Percentiles rank a stretch among this genome's conserved stretches.
Evolutionary conservation across 1,284 basidiomycete genomes (phyloP).

Genomic region (Moesziomyces aphidis): DNA sequence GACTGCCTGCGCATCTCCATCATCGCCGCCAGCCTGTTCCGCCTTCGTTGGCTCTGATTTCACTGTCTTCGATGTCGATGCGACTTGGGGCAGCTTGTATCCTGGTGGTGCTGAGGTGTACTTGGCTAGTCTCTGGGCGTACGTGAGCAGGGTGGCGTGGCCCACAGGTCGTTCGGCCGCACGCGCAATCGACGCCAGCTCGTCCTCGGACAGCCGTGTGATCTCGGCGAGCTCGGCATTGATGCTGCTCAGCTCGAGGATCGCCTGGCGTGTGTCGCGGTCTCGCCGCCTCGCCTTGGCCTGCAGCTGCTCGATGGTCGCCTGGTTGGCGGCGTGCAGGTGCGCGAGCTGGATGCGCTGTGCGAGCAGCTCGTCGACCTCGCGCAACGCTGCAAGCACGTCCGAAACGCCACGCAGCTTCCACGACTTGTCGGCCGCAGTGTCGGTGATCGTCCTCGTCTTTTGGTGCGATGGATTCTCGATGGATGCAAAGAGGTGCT

Average conservation of each 20-base stretch:
- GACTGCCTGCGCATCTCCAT: conserved; percentile 3
- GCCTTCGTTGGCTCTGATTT: not conserved
- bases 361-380: conserved; percentile 32
- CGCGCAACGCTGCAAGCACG: conserved; percentile 21
- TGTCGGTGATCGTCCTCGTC: conserved; percentile 14
- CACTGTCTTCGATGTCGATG: not conserved
- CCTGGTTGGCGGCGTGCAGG: conserved; percentile 47
- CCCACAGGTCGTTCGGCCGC: conserved; percentile 44
- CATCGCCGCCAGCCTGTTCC: conserved; percentile 9
- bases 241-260: conserved; percentile 39
- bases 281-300: conserved; percentile 31
- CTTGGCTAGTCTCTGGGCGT: conserved; percentile 52
- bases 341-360: conserved; percentile 29
- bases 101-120: conserved; percentile 59
- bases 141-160: conserved; percentile 35
- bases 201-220: conserved; percentile 23
- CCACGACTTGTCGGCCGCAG: conserved; percentile 22
- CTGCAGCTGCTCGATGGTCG: conserved; percentile 27
- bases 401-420: conserved; percentile 6
- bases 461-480: conserved; percentile 25
- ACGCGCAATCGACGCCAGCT: conserved; percentile 30
- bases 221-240: conserved; percentile 46
- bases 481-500: conserved; percentile 39
- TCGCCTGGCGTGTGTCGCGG: conserved; percentile 32
- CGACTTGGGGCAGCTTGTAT: conserved; percentile 39